phyloP scores from a whole-genome alignment of 805 yeast species.

The Saturnispora zaruensis region DNA sequence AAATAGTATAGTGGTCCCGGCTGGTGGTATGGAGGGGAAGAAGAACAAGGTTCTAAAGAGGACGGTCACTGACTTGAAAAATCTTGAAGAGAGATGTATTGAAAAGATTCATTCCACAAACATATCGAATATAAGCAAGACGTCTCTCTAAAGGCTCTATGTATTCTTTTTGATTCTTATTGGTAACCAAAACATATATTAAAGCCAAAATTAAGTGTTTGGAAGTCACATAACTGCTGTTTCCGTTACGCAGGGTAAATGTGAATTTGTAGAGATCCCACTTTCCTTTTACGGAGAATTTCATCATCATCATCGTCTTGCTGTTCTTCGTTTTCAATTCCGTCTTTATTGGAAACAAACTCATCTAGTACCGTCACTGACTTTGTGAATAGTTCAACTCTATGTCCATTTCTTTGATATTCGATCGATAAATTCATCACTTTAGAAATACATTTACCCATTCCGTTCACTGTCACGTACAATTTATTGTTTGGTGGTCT shows the following conservation, averaged over 20 bases:
- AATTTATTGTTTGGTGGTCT: conserved; percentile 20
- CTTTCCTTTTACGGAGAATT: conserved; percentile 35
- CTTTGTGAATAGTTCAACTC: conserved; percentile 56
- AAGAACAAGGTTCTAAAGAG: conserved; percentile 37
- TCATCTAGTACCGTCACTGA: conserved; percentile 70
- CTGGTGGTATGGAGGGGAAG: conserved; percentile 23
- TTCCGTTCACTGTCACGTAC: conserved; percentile 55
- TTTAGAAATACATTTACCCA: conserved; percentile 66
- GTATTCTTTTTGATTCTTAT: neutral
- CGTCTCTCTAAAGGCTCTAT: neutral
- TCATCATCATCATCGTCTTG: conserved; percentile 26
- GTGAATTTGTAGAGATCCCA: conserved; percentile 39
- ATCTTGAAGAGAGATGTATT: conserved; percentile 34
- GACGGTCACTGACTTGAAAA: conserved; percentile 43
- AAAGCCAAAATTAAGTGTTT: neutral
- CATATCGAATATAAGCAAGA: neutral
- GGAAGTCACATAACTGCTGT: no score
- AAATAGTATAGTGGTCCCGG: conserved; percentile 19
- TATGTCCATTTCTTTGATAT: conserved; percentile 42
- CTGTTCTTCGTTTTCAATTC: conserved; percentile 8
- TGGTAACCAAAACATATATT: neutral
- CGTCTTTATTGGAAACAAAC: conserved; percentile 22
- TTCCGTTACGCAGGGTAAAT: conserved; percentile 26
- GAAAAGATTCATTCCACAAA: conserved; percentile 8
- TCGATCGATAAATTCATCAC: conserved; percentile 54